Conservation (phyloP, 2,329 filamentous ascomycete species). For the Rutstroemia sp. region DNA sequence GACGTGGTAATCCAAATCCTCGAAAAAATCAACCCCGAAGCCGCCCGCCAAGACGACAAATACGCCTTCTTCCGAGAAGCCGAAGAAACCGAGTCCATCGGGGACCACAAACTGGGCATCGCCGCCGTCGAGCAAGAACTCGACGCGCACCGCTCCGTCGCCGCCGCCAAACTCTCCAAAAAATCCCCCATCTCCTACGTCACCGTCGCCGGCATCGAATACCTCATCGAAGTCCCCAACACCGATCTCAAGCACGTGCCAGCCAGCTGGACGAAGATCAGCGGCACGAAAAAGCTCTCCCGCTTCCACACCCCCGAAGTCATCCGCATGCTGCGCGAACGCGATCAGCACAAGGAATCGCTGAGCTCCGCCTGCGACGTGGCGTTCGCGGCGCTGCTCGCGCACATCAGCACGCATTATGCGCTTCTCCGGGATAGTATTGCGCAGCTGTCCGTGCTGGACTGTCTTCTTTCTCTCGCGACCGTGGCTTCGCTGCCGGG, state of each 20-base stretch:
- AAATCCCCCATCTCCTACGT: constrained; percentile 66
- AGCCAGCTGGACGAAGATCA: constrained; percentile 91
- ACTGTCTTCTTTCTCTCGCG: constrained; percentile 83
- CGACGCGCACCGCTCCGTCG: constrained; percentile 63
- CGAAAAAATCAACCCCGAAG: constrained; percentile 75
- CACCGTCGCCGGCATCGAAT: constrained; percentile 86
- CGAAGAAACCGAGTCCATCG: constrained; percentile 82
- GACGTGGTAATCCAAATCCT: constrained; percentile 67
- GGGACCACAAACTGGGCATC: constrained; percentile 83
- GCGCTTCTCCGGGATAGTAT: constrained; percentile 85
- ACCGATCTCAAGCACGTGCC: constrained; percentile 76
- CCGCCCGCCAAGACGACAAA: constrained; percentile 83
- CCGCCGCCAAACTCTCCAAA: constrained; percentile 65
- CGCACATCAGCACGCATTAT: constrained; percentile 73
- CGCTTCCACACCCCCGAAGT: constrained; percentile 94
- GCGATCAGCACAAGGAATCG: constrained; percentile 91
- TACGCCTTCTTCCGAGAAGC: constrained; percentile 87
- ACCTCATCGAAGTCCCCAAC: constrained; percentile 86
- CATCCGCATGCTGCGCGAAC: constrained; percentile 71
- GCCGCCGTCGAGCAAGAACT: constrained; percentile 88
- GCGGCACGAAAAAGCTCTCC: constrained; percentile 84
- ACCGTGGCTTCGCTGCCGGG: constrained; percentile 79
- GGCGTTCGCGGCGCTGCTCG: constrained; percentile 67
- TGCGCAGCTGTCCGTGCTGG: constrained; percentile 75
- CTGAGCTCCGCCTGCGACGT: constrained; percentile 84